These are phyloP conservation scores for Bondarzewia mesenterica DNA, from an alignment of 1,284 basidiomycete genomes.

Conservation along the genomic window DNA sequence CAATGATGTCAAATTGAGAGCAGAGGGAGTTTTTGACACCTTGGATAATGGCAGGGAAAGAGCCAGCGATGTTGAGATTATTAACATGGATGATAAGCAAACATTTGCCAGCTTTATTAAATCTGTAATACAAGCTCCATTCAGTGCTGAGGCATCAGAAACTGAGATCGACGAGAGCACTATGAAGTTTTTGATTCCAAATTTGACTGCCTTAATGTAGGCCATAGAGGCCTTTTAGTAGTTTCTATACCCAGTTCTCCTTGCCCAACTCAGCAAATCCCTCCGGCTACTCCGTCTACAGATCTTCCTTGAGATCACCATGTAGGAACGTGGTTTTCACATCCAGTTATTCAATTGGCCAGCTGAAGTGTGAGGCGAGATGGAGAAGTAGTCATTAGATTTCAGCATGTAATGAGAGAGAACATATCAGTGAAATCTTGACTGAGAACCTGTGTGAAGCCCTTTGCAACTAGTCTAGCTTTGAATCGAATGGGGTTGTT, in stretches of 20 bases:
- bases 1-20: no score
- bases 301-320: slow-evolving; percentile 17
- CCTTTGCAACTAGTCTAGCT: slow-evolving; percentile 28
- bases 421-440: slow-evolving; percentile 29
- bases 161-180: slow-evolving; percentile 2
- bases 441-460: slow-evolving; percentile 29
- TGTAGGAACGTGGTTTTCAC: slow-evolving; percentile 25
- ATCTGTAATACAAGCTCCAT: slow-evolving; percentile 1
- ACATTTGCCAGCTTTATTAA: neutral
- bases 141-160: slow-evolving; percentile 4
- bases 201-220: slow-evolving; percentile 17
- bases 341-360: slow-evolving; percentile 24
- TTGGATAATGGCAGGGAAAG: no score
- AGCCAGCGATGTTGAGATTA: no score
- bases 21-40: no score
- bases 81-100: slow-evolving; percentile 16
- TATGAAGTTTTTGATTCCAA: slow-evolving; percentile 13
- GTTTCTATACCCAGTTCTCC: slow-evolving; percentile 10
- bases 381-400: slow-evolving; percentile 17
- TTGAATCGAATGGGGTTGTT: slow-evolving; percentile 24
- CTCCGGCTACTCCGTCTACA: slow-evolving; percentile 17
- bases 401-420: slow-evolving; percentile 24
- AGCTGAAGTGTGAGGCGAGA: slow-evolving; percentile 19
- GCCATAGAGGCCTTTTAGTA: slow-evolving; percentile 16
- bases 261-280: slow-evolving; percentile 12